Conservation (phyloP, 805 yeast genomes). For the Yamadazyma laniorum region DNA sequence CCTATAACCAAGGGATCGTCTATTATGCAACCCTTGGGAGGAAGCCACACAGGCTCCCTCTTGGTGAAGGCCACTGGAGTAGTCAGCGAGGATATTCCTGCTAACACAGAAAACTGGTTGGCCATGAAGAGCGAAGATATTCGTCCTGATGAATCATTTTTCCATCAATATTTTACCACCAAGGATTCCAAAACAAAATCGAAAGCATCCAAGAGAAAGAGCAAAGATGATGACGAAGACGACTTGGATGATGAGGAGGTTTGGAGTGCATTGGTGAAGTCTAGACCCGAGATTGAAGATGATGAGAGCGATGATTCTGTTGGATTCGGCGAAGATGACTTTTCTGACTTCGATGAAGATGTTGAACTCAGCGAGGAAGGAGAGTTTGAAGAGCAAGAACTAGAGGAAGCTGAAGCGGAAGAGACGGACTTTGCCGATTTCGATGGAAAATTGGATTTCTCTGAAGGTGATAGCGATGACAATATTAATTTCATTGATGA, state of each 20-base stretch:
- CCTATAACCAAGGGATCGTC: constrained; percentile 77
- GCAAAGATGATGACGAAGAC: constrained; percentile 31
- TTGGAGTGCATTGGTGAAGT: constrained; percentile 75
- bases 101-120: constrained; percentile 83
- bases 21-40: constrained; percentile 97
- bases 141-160: constrained; percentile 85
- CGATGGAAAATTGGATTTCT: constrained; percentile 1
- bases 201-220: constrained; percentile 22
- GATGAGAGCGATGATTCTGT: constrained; percentile 30
- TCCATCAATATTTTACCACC: constrained; percentile 76
- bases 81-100: constrained; percentile 55
- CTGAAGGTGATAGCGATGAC: constrained; percentile 8
- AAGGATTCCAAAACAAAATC: constrained; percentile 44
- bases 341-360: constrained; percentile 40
- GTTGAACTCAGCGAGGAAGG: constrained; percentile 35
- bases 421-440: constrained; percentile 4
- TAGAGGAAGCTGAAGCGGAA: constrained; percentile 15
- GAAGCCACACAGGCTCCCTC: constrained; percentile 68
- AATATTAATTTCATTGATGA: constrained; percentile 21
- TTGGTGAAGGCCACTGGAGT: constrained; percentile 62
- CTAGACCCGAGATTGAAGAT: constrained; percentile 69
- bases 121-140: constrained; percentile 59
- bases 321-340: constrained; percentile 47
- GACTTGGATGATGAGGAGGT: constrained; percentile 53
- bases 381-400: constrained; percentile 27